Percentiles rank a stretch among this genome's conserved stretches.
phyloP scores from a whole-genome alignment of 2,329 filamentous ascomycete genomes.

The Verticillium isaacii region DNA sequence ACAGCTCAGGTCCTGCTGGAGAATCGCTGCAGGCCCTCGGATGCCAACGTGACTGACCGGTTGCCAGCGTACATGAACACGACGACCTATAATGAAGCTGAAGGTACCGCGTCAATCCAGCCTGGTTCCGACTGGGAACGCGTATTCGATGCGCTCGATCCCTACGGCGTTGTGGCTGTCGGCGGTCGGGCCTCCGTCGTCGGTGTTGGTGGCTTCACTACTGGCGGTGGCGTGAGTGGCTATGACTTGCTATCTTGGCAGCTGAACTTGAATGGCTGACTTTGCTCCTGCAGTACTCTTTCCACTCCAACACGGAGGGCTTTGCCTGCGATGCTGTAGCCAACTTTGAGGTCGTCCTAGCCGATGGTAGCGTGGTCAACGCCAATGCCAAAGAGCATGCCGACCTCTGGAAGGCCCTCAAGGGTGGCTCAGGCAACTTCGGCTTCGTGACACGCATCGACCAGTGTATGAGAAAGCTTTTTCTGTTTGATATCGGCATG shows the following conservation, averaged over 20 bases:
- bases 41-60: neutral
- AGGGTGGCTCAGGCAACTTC: constrained; percentile 41
- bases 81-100: constrained; percentile 21
- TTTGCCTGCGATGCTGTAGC: constrained; percentile 36
- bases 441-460: constrained; percentile 29
- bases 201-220: constrained; percentile 19
- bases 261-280: neutral
- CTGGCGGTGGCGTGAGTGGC: constrained; percentile 13
- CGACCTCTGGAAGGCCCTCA: constrained; percentile 39
- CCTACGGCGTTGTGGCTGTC: constrained; percentile 13
- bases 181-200: constrained; percentile 18
- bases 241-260: neutral
- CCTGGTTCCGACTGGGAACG: constrained; percentile 16
- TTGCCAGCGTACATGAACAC: constrained; percentile 20
- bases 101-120: constrained; percentile 23
- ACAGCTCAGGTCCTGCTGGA: neutral
- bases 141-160: constrained; percentile 16
- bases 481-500: neutral
- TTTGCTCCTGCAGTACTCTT: constrained; percentile 17
- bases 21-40: neutral
- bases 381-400: constrained; percentile 29
- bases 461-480: constrained; percentile 3
- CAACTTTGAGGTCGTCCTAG: constrained; percentile 39
- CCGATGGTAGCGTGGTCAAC: constrained; percentile 33
- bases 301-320: constrained; percentile 25